Percentiles rank a stretch among this genome's conserved stretches.
Conservation (phyloP, 1,139 yeast genomes). For the Suhomyces panamericanus region DNA sequence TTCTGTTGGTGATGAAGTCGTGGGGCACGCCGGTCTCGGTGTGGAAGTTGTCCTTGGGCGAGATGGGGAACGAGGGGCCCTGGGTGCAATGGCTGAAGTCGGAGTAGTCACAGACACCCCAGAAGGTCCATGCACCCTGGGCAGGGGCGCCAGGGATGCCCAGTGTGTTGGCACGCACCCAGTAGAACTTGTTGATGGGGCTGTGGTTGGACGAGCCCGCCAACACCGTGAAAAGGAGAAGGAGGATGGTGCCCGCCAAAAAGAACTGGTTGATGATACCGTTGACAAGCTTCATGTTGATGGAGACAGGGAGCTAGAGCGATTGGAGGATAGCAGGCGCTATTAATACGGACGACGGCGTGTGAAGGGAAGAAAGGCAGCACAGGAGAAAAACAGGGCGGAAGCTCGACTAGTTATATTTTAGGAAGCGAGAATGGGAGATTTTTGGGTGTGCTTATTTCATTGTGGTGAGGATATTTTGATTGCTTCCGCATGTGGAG, state of each 20-base stretch:
- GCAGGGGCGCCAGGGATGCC: constrained; percentile 53
- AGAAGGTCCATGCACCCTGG: constrained; percentile 72
- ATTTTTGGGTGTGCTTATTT: constrained; percentile 8
- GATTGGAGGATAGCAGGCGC: background rate
- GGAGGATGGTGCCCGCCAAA: constrained; percentile 54
- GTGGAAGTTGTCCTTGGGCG: constrained; percentile 70
- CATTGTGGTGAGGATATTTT: constrained; percentile 10
- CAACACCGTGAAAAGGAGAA: constrained; percentile 60
- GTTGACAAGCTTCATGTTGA: constrained; percentile 37
- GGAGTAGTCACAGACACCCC: constrained; percentile 67
- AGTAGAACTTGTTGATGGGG: constrained; percentile 68
- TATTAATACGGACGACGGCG: background rate
- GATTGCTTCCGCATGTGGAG: constrained; percentile 12
- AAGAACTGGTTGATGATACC: constrained; percentile 42
- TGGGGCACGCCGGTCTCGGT: constrained; percentile 52
- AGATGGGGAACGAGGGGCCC: constrained; percentile 63
- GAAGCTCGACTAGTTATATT: constrained; percentile 7
- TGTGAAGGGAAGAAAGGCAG: constrained; percentile 1
- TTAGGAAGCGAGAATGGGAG: constrained; percentile 4
- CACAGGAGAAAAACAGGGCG: background rate
- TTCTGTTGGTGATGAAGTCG: constrained; percentile 55
- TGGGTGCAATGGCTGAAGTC: constrained; percentile 45
- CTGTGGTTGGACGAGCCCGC: constrained; percentile 62
- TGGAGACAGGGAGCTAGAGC: background rate
- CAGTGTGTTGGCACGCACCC: constrained; percentile 70